These are phyloP conservation scores for Fraxinus platypoda DNA, from an alignment of 305 asterid genomes.

Conservation along the genomic window DNA sequence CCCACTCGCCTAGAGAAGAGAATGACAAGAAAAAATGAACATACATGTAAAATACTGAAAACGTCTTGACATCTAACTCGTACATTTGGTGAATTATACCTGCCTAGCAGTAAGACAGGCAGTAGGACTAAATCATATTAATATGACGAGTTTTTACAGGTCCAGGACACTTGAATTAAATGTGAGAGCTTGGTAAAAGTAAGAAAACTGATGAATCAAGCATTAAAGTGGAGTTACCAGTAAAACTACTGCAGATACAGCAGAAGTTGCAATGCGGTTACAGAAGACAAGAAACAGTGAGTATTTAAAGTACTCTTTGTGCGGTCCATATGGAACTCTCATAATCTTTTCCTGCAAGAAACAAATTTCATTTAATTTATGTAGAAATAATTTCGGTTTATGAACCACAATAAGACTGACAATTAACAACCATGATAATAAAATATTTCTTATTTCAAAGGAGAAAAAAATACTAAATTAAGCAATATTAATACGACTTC, in stretches of 20 bases:
- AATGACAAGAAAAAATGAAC: conserved; percentile 9
- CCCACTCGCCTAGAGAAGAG: conserved; percentile 63
- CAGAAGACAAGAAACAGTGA: conserved; percentile 97
- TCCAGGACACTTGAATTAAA: conserved; percentile 5
- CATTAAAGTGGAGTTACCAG: conserved; percentile 54
- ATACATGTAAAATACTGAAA: conserved; percentile 10
- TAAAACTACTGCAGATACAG: conserved; percentile 78
- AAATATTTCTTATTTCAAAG: conserved; percentile 1
- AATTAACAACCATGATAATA: neutral
- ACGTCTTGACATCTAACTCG: conserved; percentile 10
- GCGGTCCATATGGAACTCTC: conserved; percentile 93
- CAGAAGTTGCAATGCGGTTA: conserved; percentile 95
- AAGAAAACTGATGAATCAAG: conserved; percentile 21
- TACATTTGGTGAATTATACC: conserved; percentile 8
- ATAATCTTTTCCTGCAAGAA: conserved; percentile 92
- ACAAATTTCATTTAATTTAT: conserved; percentile 19
- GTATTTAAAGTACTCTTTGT: conserved; percentile 72
- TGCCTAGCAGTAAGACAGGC: neutral
- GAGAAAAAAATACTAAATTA: neutral
- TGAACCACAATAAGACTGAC: neutral
- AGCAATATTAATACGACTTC: neutral
- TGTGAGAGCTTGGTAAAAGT: conserved; percentile 5
- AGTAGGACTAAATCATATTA: neutral
- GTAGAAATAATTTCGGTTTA: conserved; percentile 13
- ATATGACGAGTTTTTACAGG: neutral